phyloP scores from a whole-genome alignment of 2,329 filamentous ascomycete genomes.

The Penicillium brevicompactum region DNA sequence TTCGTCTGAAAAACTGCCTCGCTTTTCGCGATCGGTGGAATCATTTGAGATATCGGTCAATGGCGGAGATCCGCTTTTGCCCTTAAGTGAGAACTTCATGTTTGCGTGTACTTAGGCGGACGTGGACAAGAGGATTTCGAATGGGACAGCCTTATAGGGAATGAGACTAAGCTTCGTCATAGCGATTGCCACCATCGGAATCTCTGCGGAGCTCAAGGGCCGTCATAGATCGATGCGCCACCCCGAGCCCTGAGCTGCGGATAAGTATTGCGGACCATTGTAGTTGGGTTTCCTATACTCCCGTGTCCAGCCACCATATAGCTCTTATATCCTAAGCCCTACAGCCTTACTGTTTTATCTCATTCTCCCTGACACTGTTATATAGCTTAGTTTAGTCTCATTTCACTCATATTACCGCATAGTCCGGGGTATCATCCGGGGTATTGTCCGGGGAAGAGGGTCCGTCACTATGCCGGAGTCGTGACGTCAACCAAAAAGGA shows the following conservation, averaged over 20 bases:
- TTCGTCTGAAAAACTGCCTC: conserved; percentile 26
- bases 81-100: conserved; percentile 17
- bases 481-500: conserved; percentile 19
- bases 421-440: background rate
- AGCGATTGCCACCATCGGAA: conserved; percentile 14
- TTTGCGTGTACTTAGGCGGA: background rate
- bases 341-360: background rate
- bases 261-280: background rate
- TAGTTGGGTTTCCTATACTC: no score
- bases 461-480: conserved; percentile 7
- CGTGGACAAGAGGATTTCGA: no score
- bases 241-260: background rate
- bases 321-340: background rate
- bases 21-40: conserved; percentile 16
- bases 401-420: background rate
- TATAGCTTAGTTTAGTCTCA: no score
- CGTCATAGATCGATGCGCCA: conserved; percentile 12
- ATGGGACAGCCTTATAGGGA: background rate
- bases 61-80: conserved; percentile 10
- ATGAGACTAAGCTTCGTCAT: conserved; percentile 6
- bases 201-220: background rate
- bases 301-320: no score
- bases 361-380: background rate
- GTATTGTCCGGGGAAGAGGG: background rate
- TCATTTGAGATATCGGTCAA: conserved; percentile 12